These are phyloP conservation scores for Rhizoclosmatium sp. DNA, from an alignment of 192 early-diverging fungal species.

Conservation along the genomic window DNA sequence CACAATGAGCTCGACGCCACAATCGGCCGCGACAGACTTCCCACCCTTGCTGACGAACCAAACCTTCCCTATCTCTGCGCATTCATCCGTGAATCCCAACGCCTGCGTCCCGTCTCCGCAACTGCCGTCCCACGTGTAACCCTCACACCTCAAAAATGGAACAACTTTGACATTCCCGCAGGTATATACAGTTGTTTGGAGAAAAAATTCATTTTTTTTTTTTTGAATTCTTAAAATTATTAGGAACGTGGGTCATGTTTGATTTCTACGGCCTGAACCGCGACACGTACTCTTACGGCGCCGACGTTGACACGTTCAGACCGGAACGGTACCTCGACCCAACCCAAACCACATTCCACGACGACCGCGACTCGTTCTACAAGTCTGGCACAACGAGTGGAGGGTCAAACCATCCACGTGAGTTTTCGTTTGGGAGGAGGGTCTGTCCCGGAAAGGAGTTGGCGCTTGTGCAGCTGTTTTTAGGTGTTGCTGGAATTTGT, in stretches of 20 bases:
- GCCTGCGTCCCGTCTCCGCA: conserved; percentile 25
- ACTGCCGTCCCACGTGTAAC: conserved; percentile 9
- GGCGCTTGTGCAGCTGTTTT: conserved; percentile 25
- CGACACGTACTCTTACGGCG: neutral
- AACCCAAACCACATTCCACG: neutral
- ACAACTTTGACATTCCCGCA: neutral
- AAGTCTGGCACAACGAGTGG: neutral
- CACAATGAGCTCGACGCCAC: conserved; percentile 11
- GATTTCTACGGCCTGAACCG: conserved; percentile 12
- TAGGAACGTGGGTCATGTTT: conserved; percentile 23
- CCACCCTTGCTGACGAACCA: conserved; percentile 15
- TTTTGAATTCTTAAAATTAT: no score
- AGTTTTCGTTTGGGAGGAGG: conserved; percentile 12
- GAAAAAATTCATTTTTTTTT: no score
- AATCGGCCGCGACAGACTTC: neutral
- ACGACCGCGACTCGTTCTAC: neutral
- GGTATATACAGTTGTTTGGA: no score
- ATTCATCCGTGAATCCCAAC: conserved; percentile 29
- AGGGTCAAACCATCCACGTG: neutral
- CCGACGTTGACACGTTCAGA: conserved; percentile 1
- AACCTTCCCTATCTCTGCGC: conserved; percentile 10
- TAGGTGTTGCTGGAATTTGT: neutral
- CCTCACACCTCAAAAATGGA: conserved; percentile 5
- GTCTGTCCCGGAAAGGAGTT: conserved; percentile 29
- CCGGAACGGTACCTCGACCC: conserved; percentile 10